Base-by-base conservation (phyloP, 2,329 filamentous ascomycete genomes). In the Xylariaceae sp. region DNA sequence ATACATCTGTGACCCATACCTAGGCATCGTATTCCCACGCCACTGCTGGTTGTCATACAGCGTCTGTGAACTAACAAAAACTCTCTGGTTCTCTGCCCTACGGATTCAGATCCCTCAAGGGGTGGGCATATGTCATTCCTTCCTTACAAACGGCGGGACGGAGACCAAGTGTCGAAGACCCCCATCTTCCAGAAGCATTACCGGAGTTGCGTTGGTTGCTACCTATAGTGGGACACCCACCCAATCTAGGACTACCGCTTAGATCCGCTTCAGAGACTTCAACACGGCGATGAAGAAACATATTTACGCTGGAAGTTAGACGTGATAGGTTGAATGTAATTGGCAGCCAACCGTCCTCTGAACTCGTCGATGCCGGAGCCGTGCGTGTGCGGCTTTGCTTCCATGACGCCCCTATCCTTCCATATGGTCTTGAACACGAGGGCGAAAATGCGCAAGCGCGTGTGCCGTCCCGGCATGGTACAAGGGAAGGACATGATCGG, bases 401-500 rank as follows among this genome's bases (percentile, higher is more conserved):
- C 63, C 16, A 60, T 44, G 5, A 70, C 64, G 20, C 57, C 66
- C 56, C 67, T 60, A 7, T 72, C 62, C 44, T 61, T 59, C 54
- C 63, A 62, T 67, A 65, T 67, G 37, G 71, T 64, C 43, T 58
- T 60, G 2, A 71, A 71, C 12, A 67, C 71, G 43, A 72, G 74
- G 2, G 65, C 62, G n/a, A 49, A 73, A 63, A 47, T 74, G 72
- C 1, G 59, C 60, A 9, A 69, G 32, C 0, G 69, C 65, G n/a
- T 74, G 50, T 0, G 61, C 59, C 20, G 68, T 65, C 6, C 71
- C 71, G 1, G 64, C 65, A 1, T 56, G 66, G 43, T 73, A 74
- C 69, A 65, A 73, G 20, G 56, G 56, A 51, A 51, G 44, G 4
- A 63, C 65, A 19, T 45, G 59, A 42, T 52, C 53, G 2, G 57